Conservation (phyloP, 495 filamentous ascomycete genomes). For the Trichoderma gamsii region DNA sequence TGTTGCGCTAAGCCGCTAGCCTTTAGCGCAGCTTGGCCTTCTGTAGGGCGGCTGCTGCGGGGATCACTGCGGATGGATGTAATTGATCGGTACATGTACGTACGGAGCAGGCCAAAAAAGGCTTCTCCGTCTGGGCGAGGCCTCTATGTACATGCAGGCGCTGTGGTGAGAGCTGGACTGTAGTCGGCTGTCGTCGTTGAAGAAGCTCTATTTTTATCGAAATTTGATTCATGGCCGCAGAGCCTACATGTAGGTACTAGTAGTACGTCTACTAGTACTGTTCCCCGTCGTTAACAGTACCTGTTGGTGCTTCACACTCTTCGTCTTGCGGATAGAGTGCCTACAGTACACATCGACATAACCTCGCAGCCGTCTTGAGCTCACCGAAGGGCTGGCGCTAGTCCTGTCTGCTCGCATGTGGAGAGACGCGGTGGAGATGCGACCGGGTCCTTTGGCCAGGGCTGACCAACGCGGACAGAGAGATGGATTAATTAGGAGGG, state of each 20-base stretch:
- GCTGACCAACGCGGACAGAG: not conserved
- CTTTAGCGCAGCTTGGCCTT: not conserved
- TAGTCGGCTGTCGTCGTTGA: no score
- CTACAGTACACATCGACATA: no score
- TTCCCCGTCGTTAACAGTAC: no score
- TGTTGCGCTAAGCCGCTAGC: slow-evolving; percentile 10
- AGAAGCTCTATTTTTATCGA: no score
- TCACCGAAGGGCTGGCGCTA: not conserved
- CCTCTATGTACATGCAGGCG: no score
- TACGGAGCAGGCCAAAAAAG: no score
- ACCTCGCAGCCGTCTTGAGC: not conserved
- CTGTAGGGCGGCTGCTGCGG: slow-evolving; percentile 11
- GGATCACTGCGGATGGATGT: not conserved
- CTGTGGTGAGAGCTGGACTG: no score
- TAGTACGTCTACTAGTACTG: no score
- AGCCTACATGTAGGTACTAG: no score
- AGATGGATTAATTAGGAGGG: slow-evolving; percentile 7
- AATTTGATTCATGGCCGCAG: no score
- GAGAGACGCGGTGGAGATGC: not conserved
- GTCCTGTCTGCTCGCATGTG: not conserved
- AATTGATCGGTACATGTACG: not conserved
- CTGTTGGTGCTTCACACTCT: not conserved
- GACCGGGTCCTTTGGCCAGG: not conserved
- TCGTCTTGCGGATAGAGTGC: not conserved
- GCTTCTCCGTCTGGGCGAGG: no score